A percentile compares a stretch with the other conserved stretches of the same genome.
phyloP scores from a whole-genome alignment of 352 stramenopile genomes.

The Pythium rhizo-oryzae region DNA sequence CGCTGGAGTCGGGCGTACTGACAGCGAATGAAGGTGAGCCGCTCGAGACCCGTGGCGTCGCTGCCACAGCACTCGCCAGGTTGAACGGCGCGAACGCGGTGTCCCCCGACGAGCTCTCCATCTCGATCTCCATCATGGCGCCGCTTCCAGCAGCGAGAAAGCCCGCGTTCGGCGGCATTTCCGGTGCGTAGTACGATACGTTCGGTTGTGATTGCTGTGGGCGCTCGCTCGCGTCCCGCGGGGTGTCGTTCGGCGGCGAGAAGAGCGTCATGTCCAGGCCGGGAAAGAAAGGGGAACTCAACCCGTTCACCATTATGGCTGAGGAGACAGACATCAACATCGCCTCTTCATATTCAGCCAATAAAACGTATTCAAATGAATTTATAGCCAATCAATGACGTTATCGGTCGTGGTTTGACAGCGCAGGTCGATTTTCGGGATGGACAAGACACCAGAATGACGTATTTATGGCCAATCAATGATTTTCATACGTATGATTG shows the following conservation, averaged over 20 bases:
- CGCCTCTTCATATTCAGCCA: background rate
- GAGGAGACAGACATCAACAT: background rate
- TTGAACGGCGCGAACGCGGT: background rate
- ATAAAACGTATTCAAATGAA: background rate
- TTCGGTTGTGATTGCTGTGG: background rate
- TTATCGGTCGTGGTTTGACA: background rate
- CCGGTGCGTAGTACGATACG: background rate
- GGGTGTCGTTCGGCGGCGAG: background rate
- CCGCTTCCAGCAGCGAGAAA: background rate
- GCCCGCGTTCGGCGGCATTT: background rate
- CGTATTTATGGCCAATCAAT: background rate
- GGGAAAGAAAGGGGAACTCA: background rate
- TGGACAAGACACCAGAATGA: background rate
- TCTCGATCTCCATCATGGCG: background rate
- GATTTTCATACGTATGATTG: background rate
- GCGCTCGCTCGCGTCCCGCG: background rate
- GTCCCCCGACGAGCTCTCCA: background rate
- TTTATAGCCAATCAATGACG: slow-evolving; percentile 7
- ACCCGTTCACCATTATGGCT: background rate
- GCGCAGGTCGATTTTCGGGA: background rate
- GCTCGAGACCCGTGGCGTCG: background rate
- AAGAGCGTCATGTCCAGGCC: background rate
- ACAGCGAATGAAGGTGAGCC: background rate
- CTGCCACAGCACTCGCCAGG: background rate
- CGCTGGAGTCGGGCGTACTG: background rate